Conservation (phyloP, 2,329 filamentous ascomycete species). For the Ophiostoma ips region DNA sequence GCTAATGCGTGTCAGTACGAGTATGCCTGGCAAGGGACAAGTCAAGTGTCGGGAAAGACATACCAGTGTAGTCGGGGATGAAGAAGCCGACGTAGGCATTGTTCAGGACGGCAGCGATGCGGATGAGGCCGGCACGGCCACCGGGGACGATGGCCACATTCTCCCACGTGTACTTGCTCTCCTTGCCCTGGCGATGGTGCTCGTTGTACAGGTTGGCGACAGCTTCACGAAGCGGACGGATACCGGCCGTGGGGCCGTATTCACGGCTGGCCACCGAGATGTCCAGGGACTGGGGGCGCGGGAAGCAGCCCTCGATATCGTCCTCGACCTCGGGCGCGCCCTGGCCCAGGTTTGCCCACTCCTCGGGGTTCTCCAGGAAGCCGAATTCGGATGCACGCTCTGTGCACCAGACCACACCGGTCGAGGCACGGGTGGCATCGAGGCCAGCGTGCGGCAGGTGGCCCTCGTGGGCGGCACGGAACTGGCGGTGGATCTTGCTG, state of each 20-base stretch:
- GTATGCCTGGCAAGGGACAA: background rate
- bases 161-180: conserved; percentile 88
- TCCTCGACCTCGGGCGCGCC: conserved; percentile 89
- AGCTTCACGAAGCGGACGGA: conserved; percentile 76
- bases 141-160: conserved; percentile 95
- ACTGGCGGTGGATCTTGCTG: conserved; percentile 77
- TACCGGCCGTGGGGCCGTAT: conserved; percentile 88
- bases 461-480: conserved; percentile 79
- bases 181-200: conserved; percentile 76
- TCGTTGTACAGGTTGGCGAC: conserved; percentile 89
- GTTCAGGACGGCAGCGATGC: conserved; percentile 85
- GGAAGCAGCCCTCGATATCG: conserved; percentile 80
- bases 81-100: conserved; percentile 91
- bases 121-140: conserved; percentile 80
- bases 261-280: conserved; percentile 68
- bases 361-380: conserved; percentile 64
- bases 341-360: conserved; percentile 90
- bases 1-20: conserved; percentile 49
- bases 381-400: conserved; percentile 82
- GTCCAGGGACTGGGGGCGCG: conserved; percentile 64
- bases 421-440: conserved; percentile 75
- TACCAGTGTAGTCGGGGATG: conserved; percentile 79
- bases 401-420: conserved; percentile 87
- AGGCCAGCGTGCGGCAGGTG: conserved; percentile 84
- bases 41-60: conserved; percentile 9